Percentiles rank a stretch among this genome's conserved stretches.
These are phyloP conservation scores for Persicaria tinctoria DNA, from an alignment of 148 eudicot species.

Conservation along the genomic window DNA sequence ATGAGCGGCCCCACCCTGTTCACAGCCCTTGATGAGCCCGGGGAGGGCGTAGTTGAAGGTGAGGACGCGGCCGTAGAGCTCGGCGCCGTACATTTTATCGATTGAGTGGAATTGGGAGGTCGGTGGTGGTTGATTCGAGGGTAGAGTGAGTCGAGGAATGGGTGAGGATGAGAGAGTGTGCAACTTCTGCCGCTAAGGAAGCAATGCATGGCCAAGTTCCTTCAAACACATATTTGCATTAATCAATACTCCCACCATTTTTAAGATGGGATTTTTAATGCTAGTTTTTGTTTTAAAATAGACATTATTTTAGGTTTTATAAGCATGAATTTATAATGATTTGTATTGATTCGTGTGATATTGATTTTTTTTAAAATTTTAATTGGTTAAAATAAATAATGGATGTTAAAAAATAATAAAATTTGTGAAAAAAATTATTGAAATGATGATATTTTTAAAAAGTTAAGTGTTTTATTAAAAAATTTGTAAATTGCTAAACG, in stretches of 20 bases:
- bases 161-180: slow-evolving; percentile 18
- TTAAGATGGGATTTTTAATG: no score
- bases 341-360: no score
- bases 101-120: neutral
- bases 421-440: no score
- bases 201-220: slow-evolving; percentile 18
- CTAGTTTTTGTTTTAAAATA: no score
- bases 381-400: no score
- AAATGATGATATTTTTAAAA: no score
- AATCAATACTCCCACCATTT: neutral
- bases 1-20: slow-evolving; percentile 30
- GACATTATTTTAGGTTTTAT: no score
- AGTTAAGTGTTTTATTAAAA: no score
- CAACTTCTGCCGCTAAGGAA: slow-evolving; percentile 14
- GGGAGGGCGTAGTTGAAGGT: slow-evolving; percentile 95
- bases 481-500: no score
- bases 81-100: slow-evolving; percentile 15
- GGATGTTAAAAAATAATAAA: no score
- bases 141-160: slow-evolving; percentile 11
- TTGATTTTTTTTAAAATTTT: no score
- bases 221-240: neutral
- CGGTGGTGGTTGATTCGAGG: slow-evolving; percentile 4
- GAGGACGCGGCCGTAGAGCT: slow-evolving; percentile 65
- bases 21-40: slow-evolving; percentile 59
- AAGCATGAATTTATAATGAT: no score